Evolutionary conservation across 139 green algal species (phyloP).

Genomic region (Chlamydomonas eustigma): DNA sequence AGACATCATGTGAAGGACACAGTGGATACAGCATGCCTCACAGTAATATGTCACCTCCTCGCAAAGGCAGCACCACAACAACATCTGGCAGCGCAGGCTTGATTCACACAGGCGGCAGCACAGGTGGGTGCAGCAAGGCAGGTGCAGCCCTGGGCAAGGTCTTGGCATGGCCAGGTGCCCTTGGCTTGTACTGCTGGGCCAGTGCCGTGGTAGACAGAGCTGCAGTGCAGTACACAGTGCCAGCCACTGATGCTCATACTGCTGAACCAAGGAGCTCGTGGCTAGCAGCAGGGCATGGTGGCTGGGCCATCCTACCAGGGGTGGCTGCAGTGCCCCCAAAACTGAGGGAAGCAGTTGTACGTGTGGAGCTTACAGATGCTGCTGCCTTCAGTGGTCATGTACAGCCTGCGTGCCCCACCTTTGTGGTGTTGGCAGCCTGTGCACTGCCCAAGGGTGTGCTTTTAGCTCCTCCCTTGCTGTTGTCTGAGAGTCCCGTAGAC

Average conservation of each 20-base stretch:
- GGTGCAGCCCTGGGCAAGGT: neutral
- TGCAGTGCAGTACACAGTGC: neutral
- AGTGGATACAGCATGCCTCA: too few relatives aligned
- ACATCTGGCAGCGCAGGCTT: neutral
- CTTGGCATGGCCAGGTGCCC: conserved; percentile 3
- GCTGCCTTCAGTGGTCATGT: too few relatives aligned
- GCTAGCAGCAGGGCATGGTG: neutral
- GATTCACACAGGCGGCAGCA: neutral
- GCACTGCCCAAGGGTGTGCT: conserved; percentile 11
- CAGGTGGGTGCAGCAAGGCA: neutral
- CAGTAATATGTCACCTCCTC: too few relatives aligned
- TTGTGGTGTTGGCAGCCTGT: conserved; percentile 13
- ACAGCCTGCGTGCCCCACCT: too few relatives aligned
- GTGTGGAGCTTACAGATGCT: neutral
- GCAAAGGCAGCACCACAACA: neutral
- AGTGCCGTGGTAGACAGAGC: conserved; percentile 20
- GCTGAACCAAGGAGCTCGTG: too few relatives aligned
- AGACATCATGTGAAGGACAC: too few relatives aligned
- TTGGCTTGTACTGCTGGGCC: conserved; percentile 36
- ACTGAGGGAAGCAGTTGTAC: conserved; percentile 18
- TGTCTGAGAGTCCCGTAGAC: neutral
- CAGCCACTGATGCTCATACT: neutral
- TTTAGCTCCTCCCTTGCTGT: conserved; percentile 21
- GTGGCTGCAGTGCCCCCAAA: conserved; percentile 15
- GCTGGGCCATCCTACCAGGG: conserved; percentile 17